These are phyloP conservation scores for Pulveroboletus sp. DNA, from an alignment of 768 basidiomycete genomes.

Conservation along the genomic window DNA sequence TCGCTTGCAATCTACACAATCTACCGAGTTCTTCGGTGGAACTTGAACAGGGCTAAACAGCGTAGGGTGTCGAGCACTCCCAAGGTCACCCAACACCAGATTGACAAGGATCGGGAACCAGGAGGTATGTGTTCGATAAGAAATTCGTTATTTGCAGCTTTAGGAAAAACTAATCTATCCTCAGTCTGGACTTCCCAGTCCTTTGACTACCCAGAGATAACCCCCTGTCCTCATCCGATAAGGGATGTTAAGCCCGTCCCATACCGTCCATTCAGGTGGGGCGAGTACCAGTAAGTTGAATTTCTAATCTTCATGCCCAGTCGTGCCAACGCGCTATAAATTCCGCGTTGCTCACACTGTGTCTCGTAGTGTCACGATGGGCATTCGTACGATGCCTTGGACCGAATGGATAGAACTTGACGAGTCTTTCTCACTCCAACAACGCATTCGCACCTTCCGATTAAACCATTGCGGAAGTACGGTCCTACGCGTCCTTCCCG, in stretches of 20 bases:
- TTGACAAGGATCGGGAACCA: conserved; percentile 19
- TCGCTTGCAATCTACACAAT: conserved; percentile 15
- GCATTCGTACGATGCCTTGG: conserved; percentile 68
- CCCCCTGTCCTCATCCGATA: conserved; percentile 38
- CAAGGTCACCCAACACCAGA: not conserved
- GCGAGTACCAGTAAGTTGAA: conserved; percentile 61
- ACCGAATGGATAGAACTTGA: conserved; percentile 78
- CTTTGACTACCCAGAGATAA: conserved; percentile 54
- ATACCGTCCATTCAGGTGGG: conserved; percentile 69
- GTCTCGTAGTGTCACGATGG: conserved; percentile 62
- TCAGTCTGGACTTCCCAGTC: conserved; percentile 50
- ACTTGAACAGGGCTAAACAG: conserved; percentile 3
- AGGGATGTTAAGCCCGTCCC: conserved; percentile 54
- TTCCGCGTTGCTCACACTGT: not conserved
- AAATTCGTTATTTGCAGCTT: not conserved
- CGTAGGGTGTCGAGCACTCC: not conserved
- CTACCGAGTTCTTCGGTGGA: conserved; percentile 12
- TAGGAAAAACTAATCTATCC: not conserved
- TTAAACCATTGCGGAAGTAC: conserved; percentile 48
- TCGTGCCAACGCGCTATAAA: not conserved
- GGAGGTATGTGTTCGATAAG: conserved; percentile 19
- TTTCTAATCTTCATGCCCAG: not conserved
- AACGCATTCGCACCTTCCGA: conserved; percentile 56
- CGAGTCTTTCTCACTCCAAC: conserved; percentile 51
- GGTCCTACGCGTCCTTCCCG: conserved; percentile 47